Conservation (phyloP, 352 stramenopile species). For the Phytophthora kernoviae region DNA sequence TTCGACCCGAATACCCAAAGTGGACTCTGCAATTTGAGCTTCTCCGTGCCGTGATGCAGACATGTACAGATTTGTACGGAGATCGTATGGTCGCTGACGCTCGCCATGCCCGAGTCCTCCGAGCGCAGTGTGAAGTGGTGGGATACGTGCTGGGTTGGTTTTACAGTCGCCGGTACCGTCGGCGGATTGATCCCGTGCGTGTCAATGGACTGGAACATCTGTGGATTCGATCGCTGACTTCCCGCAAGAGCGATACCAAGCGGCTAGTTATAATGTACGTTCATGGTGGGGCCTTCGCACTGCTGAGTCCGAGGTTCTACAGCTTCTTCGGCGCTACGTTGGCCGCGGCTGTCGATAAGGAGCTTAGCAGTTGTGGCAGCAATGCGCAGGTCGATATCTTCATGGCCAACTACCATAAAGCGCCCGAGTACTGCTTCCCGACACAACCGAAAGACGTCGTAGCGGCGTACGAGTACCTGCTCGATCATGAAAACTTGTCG, state of each 20-base stretch:
- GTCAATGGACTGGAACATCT: slow-evolving; percentile 37
- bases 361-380: slow-evolving; percentile 19
- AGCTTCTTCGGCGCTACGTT: slow-evolving; percentile 35
- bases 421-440: slow-evolving; percentile 42
- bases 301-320: slow-evolving; percentile 47
- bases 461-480: slow-evolving; percentile 38
- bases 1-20: slow-evolving; percentile 33
- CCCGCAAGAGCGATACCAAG: not conserved
- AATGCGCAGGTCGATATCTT: slow-evolving; percentile 39
- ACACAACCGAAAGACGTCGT: slow-evolving; percentile 34
- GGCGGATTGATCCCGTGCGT: slow-evolving; percentile 15
- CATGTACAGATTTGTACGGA: slow-evolving; percentile 24
- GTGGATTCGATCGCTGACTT: slow-evolving; percentile 22
- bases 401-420: slow-evolving; percentile 56
- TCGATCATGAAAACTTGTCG: slow-evolving; percentile 27
- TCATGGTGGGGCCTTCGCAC: slow-evolving; percentile 47
- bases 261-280: slow-evolving; percentile 40
- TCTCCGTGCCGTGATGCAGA: slow-evolving; percentile 21
- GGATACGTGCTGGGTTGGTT: slow-evolving; percentile 28
- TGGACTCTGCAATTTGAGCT: slow-evolving; percentile 54
- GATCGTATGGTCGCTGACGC: slow-evolving; percentile 24
- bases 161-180: slow-evolving; percentile 17
- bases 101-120: slow-evolving; percentile 27
- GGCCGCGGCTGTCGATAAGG: slow-evolving; percentile 13
- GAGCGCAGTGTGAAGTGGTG: slow-evolving; percentile 25